These are phyloP conservation scores for Mycena kentingensis DNA, from an alignment of 768 basidiomycete species.

Conservation along the genomic window DNA sequence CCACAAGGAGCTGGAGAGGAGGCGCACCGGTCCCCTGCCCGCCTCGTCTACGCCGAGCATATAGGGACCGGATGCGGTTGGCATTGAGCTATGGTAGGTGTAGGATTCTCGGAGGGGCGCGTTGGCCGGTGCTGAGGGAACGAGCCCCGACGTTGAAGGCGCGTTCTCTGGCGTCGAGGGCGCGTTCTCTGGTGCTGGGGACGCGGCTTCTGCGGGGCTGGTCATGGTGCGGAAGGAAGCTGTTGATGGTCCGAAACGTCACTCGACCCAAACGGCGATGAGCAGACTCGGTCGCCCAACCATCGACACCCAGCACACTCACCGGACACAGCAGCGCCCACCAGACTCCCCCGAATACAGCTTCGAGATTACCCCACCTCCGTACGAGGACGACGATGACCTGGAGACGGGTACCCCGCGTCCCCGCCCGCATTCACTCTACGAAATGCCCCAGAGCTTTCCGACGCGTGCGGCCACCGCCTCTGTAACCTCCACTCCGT, in stretches of 20 bases:
- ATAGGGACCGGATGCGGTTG: slow-evolving; percentile 75
- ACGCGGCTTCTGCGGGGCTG: no score
- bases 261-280: no score
- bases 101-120: slow-evolving; percentile 69
- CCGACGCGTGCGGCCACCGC: slow-evolving; percentile 43
- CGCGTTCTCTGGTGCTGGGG: no score
- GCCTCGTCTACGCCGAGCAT: slow-evolving; percentile 99
- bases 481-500: slow-evolving; percentile 25
- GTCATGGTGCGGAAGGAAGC: slow-evolving; percentile 61
- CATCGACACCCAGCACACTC: slow-evolving; percentile 13
- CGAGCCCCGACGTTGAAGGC: no score
- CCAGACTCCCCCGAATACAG: slow-evolving; percentile 18
- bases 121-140: no score
- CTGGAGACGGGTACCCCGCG: slow-evolving; percentile 26
- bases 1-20: no score
- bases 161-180: no score
- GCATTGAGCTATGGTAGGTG: slow-evolving; percentile 73
- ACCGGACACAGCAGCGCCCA: slow-evolving; percentile 5
- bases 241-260: no score
- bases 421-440: slow-evolving; percentile 37
- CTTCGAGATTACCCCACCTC: slow-evolving; percentile 24
- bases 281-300: slow-evolving; percentile 6
- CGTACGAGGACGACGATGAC: slow-evolving; percentile 15
- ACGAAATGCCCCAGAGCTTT: slow-evolving; percentile 28
- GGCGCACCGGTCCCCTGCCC: slow-evolving; percentile 93